Evolutionary conservation across 2,329 filamentous ascomycete species (phyloP).

Genomic region (Fusarium sp.): DNA sequence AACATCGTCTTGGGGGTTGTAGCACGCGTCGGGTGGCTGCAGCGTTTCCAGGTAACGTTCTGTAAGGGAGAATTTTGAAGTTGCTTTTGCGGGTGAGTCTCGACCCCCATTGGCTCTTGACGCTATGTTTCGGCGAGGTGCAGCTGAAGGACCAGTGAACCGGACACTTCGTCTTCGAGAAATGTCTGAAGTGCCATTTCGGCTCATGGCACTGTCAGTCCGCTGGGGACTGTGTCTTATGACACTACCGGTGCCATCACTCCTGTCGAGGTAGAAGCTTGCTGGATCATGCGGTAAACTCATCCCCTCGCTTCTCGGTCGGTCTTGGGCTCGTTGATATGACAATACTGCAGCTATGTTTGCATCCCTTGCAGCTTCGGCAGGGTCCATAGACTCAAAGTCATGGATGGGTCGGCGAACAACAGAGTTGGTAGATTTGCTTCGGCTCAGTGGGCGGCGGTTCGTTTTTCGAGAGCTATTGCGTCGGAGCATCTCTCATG

Average conservation of each 20-base stretch:
- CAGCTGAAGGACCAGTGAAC: conserved; percentile 57
- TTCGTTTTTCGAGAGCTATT: conserved; percentile 59
- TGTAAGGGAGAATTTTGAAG: conserved; percentile 32
- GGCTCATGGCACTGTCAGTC: conserved; percentile 26
- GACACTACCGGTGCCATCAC: conserved; percentile 38
- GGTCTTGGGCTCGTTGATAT: conserved; percentile 64
- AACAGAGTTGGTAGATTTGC: conserved; percentile 65
- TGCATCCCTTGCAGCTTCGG: conserved; percentile 67
- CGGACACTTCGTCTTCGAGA: conserved; percentile 67
- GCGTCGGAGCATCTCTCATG: conserved; percentile 59
- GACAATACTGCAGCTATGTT: conserved; percentile 71
- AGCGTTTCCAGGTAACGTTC: conserved; percentile 43
- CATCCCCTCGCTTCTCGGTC: conserved; percentile 42
- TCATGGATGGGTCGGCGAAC: conserved; percentile 53
- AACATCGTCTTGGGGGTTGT: conserved; percentile 61
- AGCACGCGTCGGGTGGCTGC: conserved; percentile 56
- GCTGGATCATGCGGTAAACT: conserved; percentile 42
- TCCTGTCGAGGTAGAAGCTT: conserved; percentile 31
- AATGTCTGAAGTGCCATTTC: conserved; percentile 33
- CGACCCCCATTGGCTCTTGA: conserved; percentile 47
- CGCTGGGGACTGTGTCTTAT: conserved; percentile 26
- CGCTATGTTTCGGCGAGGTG: conserved; percentile 47
- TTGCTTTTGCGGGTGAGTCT: conserved; percentile 16
- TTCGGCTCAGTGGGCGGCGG: conserved; percentile 58
- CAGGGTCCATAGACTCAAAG: conserved; percentile 62